Conservation (phyloP, 179 eudicot genomes). For the Monotropa hypopitys region DNA sequence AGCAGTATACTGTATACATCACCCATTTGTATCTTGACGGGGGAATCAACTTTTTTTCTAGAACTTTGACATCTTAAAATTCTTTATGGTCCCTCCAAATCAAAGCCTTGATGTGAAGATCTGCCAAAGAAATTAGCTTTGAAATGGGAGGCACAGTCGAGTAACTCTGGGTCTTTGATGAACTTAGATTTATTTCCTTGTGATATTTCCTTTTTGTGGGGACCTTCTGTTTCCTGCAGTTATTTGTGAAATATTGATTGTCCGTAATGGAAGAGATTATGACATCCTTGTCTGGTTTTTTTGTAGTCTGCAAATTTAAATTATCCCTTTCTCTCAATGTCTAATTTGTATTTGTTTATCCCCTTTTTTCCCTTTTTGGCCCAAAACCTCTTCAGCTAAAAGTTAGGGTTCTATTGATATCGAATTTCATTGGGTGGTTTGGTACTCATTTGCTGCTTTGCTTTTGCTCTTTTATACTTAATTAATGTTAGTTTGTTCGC, state of each 20-base stretch:
- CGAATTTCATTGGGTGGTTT: neutral
- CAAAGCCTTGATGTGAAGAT: neutral
- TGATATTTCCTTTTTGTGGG: neutral
- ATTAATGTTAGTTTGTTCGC: neutral
- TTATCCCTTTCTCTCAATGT: too few relatives aligned
- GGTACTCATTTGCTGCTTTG: neutral
- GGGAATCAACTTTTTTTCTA: neutral
- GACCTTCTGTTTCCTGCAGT: neutral
- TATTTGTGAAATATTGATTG: neutral
- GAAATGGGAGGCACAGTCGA: too few relatives aligned
- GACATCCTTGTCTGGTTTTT: too few relatives aligned
- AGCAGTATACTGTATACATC: too few relatives aligned
- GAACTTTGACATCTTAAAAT: too few relatives aligned
- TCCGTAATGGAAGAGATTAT: neutral
- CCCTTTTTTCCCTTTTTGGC: neutral
- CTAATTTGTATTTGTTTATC: neutral
- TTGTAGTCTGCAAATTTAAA: too few relatives aligned
- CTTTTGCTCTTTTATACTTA: neutral
- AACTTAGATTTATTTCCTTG: too few relatives aligned
- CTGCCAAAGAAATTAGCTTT: neutral
- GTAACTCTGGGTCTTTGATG: too few relatives aligned
- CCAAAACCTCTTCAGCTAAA: too few relatives aligned
- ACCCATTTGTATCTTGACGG: neutral
- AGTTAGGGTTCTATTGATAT: neutral
- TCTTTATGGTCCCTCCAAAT: neutral